Evolutionary conservation across 495 filamentous ascomycete species (phyloP).

Genomic region (Podospora appendiculata): DNA sequence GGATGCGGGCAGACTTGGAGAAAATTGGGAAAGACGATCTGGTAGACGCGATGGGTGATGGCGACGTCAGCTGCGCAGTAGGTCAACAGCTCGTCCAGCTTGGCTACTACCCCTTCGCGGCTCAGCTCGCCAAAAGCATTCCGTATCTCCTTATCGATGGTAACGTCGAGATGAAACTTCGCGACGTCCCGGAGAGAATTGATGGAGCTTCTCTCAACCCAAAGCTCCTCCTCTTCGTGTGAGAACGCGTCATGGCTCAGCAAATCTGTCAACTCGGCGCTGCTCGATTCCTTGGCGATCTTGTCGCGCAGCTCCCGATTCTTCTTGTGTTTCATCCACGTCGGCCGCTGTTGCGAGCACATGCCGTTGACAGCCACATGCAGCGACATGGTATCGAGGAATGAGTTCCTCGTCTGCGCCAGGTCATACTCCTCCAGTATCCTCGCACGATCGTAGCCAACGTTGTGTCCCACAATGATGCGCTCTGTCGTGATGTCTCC

Average conservation of each 20-base stretch:
- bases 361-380: conserved; percentile 98
- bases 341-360: conserved; percentile 93
- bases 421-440: conserved; percentile 85
- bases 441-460: conserved; percentile 89
- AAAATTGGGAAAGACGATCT: conserved; percentile 84
- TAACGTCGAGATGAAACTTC: conserved; percentile 86
- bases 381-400: conserved; percentile 96
- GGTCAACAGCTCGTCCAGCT: conserved; percentile 75
- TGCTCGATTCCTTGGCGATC: conserved; percentile 61
- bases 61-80: conserved; percentile 96
- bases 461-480: conserved; percentile 88
- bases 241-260: conserved; percentile 56
- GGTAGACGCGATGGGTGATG: conserved; percentile 86
- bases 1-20: conserved; percentile 87
- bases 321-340: conserved; percentile 95
- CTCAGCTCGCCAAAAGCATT: conserved; percentile 83
- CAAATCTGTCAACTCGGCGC: conserved; percentile 61
- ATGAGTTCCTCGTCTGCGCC: conserved; percentile 72
- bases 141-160: conserved; percentile 83
- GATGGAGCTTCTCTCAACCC: conserved; percentile 88
- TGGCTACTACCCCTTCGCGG: conserved; percentile 54
- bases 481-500: conserved; percentile 62
- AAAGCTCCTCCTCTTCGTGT: conserved; percentile 88
- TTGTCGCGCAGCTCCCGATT: conserved; percentile 76
- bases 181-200: conserved; percentile 96